phyloP scores from a whole-genome alignment of 108 stramenopile genomes.

The Pseudonitzschia delicatissima region DNA sequence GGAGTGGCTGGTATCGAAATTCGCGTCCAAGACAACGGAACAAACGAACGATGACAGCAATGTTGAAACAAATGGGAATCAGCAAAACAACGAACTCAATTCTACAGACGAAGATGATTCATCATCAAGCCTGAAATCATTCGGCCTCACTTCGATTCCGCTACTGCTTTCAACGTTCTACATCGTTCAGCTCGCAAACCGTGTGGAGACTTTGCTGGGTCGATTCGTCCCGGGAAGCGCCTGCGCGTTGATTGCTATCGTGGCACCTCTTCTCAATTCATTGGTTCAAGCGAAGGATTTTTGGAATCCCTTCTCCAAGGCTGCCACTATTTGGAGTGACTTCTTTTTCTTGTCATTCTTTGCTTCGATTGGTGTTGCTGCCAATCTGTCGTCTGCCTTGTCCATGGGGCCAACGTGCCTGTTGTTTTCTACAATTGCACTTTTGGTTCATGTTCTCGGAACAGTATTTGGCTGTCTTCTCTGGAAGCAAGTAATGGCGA shows the following conservation, averaged over 20 bases:
- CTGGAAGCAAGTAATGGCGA: neutral
- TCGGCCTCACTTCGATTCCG: slow-evolving; percentile 9
- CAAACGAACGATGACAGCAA: neutral
- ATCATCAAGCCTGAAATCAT: neutral
- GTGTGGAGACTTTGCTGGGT: slow-evolving; percentile 20
- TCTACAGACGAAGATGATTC: neutral
- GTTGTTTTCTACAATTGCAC: slow-evolving; percentile 45
- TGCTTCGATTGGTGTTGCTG: slow-evolving; percentile 61
- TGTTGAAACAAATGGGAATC: neutral
- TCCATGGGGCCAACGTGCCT: slow-evolving; percentile 37
- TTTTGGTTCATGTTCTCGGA: slow-evolving; percentile 47
- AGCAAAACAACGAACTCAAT: neutral
- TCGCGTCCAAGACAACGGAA: neutral
- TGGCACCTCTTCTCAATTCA: slow-evolving; percentile 29
- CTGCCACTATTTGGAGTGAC: slow-evolving; percentile 23
- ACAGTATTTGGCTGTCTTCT: slow-evolving; percentile 32
- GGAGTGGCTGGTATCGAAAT: slow-evolving; percentile 18
- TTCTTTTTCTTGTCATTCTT: slow-evolving; percentile 65
- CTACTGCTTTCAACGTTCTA: slow-evolving; percentile 7
- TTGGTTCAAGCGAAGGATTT: neutral
- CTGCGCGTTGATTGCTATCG: slow-evolving; percentile 55
- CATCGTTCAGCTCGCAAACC: slow-evolving; percentile 26
- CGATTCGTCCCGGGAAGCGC: slow-evolving; percentile 53
- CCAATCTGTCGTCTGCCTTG: slow-evolving; percentile 50
- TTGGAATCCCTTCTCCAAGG: neutral